A percentile compares a stretch with the other conserved stretches of the same genome.
These are phyloP conservation scores for Paracorniculantispora psalliotae DNA, from an alignment of 2,329 filamentous ascomycete genomes.

Conservation along the genomic window DNA sequence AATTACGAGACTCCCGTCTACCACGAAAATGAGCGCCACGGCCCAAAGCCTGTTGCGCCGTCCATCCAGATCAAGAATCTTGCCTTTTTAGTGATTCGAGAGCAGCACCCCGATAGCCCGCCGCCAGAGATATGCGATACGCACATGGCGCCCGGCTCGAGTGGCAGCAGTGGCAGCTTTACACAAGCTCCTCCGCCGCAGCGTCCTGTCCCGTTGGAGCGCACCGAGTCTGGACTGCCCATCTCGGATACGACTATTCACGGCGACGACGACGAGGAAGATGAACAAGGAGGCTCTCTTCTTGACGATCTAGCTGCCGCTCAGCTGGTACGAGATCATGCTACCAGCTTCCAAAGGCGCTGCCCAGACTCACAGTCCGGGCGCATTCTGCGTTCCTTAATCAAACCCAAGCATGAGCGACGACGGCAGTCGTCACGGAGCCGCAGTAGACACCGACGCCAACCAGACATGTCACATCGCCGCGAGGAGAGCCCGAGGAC, in stretches of 20 bases:
- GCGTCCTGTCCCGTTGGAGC: conserved; percentile 35
- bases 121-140: background rate
- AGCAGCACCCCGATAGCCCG: conserved; percentile 21
- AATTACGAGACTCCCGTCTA: background rate
- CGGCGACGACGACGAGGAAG: conserved; percentile 25
- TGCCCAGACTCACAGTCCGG: conserved; percentile 48
- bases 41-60: conserved; percentile 14
- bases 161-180: conserved; percentile 15
- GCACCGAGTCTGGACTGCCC: conserved; percentile 45
- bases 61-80: conserved; percentile 28
- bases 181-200: conserved; percentile 5
- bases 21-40: conserved; percentile 9
- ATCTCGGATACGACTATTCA: conserved; percentile 36
- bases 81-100: conserved; percentile 36
- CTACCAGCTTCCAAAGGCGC: conserved; percentile 40
- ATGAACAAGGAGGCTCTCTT: conserved; percentile 19
- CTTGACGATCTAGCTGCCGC: conserved; percentile 45
- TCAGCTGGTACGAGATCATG: conserved; percentile 42
- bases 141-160: background rate
- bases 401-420: conserved; percentile 34
- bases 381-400: conserved; percentile 53
- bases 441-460: background rate
- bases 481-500: background rate
- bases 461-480: background rate
- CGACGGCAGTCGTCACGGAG: background rate